phyloP scores from a whole-genome alignment of 75 land plant genomes.

The Sequoia sempervirens region DNA sequence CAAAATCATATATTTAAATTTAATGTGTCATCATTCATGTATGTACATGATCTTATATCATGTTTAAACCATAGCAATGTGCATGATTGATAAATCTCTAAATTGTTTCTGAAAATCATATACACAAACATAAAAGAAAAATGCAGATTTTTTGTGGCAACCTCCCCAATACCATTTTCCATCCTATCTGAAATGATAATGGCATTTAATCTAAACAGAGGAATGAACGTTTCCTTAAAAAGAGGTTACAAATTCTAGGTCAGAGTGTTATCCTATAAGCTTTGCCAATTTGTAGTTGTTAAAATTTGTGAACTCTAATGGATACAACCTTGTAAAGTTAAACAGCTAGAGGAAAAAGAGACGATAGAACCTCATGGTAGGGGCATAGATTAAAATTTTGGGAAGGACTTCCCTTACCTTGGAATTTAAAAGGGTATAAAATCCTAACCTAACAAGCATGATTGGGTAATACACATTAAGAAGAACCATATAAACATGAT shows the following conservation, averaged over 20 bases:
- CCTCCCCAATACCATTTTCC: neutral
- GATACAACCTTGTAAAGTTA: neutral
- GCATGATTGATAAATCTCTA: neutral
- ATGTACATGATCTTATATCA: neutral
- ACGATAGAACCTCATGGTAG: neutral
- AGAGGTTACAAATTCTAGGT: neutral
- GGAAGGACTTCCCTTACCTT: neutral
- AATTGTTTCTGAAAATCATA: neutral
- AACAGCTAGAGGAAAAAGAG: neutral
- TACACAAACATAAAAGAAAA: neutral
- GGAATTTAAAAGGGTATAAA: neutral
- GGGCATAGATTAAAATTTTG: neutral
- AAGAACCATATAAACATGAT: no score
- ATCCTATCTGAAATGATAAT: neutral
- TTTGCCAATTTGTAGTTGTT: neutral
- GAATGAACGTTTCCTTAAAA: neutral
- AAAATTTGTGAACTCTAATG: neutral
- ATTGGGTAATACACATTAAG: no score
- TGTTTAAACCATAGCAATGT: neutral
- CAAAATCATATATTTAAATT: neutral
- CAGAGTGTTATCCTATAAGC: neutral
- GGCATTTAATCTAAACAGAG: neutral
- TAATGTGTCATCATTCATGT: neutral
- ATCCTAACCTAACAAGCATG: no score
- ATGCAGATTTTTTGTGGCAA: neutral